Conservation (phyloP, 768 basidiomycete species). For the Rhizopogon sp. region DNA sequence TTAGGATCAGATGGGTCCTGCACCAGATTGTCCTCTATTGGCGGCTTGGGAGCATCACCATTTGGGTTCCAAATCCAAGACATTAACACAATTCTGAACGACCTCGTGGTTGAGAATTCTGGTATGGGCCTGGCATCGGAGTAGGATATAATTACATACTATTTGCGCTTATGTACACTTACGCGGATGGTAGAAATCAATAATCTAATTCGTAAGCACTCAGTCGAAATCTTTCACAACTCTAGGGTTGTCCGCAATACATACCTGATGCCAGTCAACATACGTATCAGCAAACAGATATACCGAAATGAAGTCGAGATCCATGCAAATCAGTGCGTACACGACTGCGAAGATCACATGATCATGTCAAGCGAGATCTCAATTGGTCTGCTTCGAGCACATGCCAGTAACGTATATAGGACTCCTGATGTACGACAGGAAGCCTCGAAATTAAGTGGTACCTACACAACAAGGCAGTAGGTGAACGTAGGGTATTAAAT, state of each 20-base stretch:
- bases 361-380: background rate
- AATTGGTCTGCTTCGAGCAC: background rate
- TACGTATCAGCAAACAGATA: no score
- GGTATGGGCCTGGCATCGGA: background rate
- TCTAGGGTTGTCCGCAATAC: no score
- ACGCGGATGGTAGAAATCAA: no score
- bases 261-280: no score
- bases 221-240: no score
- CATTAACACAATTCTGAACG: conserved; percentile 33
- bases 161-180: background rate
- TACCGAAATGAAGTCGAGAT: no score
- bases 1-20: conserved; percentile 59
- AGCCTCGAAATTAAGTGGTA: conserved; percentile 22
- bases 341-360: no score
- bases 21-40: conserved; percentile 42
- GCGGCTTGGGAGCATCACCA: conserved; percentile 32
- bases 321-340: no score
- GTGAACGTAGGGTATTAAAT: conserved; percentile 29
- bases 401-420: conserved; percentile 6
- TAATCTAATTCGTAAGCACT: no score
- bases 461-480: conserved; percentile 26
- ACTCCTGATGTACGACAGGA: conserved; percentile 18
- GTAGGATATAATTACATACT: background rate
- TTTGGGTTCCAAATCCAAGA: conserved; percentile 58
- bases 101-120: background rate